A percentile compares a stretch with the other conserved stretches of the same genome.
Evolutionary conservation across 2,329 filamentous ascomycete genomes (phyloP).

Genomic region (Blastomyces percursus): DNA sequence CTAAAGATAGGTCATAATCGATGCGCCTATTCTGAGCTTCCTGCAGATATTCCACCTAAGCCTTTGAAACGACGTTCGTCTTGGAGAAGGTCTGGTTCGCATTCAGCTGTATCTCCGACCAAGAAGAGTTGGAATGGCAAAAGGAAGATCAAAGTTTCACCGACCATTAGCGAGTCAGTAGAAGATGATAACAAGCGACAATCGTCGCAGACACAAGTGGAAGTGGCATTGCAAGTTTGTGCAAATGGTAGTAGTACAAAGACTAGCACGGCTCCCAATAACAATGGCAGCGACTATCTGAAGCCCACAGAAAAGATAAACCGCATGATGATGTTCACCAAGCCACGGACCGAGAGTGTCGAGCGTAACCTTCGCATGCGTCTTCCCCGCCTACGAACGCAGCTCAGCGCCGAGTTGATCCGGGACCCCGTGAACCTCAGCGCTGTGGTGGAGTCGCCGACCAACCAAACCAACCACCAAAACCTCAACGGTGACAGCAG

Average conservation of each 20-base stretch:
- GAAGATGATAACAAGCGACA: background rate
- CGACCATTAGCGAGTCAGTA: background rate
- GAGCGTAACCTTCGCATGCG: slow-evolving; percentile 10
- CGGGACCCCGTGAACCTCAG: slow-evolving; percentile 9
- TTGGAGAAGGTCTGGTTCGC: background rate
- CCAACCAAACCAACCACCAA: background rate
- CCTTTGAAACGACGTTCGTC: background rate
- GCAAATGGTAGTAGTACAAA: background rate
- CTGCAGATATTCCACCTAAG: background rate
- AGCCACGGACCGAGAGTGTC: background rate
- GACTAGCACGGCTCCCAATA: background rate
- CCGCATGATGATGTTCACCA: background rate
- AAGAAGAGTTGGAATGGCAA: slow-evolving; percentile 1
- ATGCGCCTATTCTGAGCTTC: background rate
- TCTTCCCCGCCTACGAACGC: slow-evolving; percentile 10
- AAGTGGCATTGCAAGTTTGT: background rate
- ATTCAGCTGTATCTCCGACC: background rate
- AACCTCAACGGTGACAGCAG: background rate
- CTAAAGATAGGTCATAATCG: background rate
- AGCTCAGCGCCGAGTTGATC: slow-evolving; percentile 4
- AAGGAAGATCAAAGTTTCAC: background rate
- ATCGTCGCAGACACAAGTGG: too few species aligned
- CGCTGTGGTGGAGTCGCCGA: slow-evolving; percentile 11
- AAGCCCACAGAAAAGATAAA: background rate
- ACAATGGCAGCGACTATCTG: background rate